These are phyloP conservation scores for Trichopus zeylanicus DNA, from an alignment of 116 monocot species.

Conservation along the genomic window DNA sequence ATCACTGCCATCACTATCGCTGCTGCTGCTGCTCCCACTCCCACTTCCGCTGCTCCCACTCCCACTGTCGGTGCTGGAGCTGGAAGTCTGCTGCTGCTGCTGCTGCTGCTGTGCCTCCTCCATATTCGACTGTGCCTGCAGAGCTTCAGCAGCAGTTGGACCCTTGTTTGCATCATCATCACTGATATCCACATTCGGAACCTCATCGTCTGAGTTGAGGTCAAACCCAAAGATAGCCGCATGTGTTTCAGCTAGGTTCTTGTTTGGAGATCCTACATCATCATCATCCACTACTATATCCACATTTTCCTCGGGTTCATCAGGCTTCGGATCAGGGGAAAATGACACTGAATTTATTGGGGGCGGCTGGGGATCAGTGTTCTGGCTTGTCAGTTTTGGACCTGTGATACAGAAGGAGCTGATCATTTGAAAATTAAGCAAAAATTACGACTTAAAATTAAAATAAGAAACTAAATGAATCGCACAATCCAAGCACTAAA, in stretches of 20 bases:
- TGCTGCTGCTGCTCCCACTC: conserved; percentile 45
- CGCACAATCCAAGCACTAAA: no score
- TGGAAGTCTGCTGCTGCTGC: conserved; percentile 36
- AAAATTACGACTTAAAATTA: not conserved
- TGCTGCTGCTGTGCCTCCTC: conserved; percentile 33
- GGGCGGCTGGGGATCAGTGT: conserved; percentile 11
- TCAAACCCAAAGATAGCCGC: conserved; percentile 20
- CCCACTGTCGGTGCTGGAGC: conserved; percentile 34
- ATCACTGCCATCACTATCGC: conserved; percentile 56
- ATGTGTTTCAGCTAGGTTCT: conserved; percentile 6
- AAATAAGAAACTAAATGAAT: not conserved
- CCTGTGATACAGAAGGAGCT: conserved; percentile 13
- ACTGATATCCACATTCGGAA: conserved; percentile 70
- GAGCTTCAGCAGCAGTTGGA: conserved; percentile 61
- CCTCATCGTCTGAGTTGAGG: conserved; percentile 71
- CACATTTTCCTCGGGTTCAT: conserved; percentile 35
- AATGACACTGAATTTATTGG: conserved; percentile 12
- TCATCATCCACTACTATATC: conserved; percentile 54
- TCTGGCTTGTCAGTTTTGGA: conserved; percentile 32
- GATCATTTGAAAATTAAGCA: not conserved
- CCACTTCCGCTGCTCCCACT: conserved; percentile 53
- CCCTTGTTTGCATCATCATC: conserved; percentile 53
- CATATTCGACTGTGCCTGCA: conserved; percentile 56
- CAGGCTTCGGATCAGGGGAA: conserved; percentile 28
- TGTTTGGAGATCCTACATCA: conserved; percentile 16